phyloP scores from a whole-genome alignment of 192 early-diverging fungal species.

The Umbelopsis vinacea region DNA sequence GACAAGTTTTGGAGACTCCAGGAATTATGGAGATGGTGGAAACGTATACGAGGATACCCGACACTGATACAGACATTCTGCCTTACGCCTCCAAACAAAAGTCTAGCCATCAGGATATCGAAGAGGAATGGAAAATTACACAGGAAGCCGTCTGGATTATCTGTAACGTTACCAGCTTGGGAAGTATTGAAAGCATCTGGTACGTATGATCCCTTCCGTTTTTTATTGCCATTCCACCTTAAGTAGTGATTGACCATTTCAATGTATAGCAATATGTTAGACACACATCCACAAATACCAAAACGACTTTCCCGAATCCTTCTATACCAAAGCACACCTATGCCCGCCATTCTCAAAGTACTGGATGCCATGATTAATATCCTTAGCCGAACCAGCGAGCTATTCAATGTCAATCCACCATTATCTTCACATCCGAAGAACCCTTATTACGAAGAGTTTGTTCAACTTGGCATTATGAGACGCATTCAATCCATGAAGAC shows the following conservation, averaged over 20 bases:
- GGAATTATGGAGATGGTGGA: slow-evolving; percentile 32
- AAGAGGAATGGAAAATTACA: slow-evolving; percentile 44
- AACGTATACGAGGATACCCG: background rate
- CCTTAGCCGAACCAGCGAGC: slow-evolving; percentile 32
- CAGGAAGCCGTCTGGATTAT: slow-evolving; percentile 36
- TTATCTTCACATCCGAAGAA: background rate
- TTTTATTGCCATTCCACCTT: background rate
- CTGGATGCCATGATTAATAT: slow-evolving; percentile 37
- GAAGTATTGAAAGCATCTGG: slow-evolving; percentile 28
- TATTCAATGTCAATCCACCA: slow-evolving; percentile 15
- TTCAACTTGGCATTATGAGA: background rate
- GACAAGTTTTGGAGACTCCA: slow-evolving; percentile 16
- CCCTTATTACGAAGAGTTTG: slow-evolving; percentile 15
- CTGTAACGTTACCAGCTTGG: slow-evolving; percentile 35
- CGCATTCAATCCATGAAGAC: slow-evolving; percentile 4
- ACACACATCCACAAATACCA: slow-evolving; percentile 21
- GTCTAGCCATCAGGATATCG: slow-evolving; percentile 6
- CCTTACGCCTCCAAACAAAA: background rate
- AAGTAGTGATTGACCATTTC: no score
- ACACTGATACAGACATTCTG: background rate
- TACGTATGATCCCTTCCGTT: background rate
- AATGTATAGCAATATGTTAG: slow-evolving; percentile 22
- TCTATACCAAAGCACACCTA: slow-evolving; percentile 21
- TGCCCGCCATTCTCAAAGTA: slow-evolving; percentile 6
- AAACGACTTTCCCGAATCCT: slow-evolving; percentile 19